phyloP scores from a whole-genome alignment of 2,329 filamentous ascomycete species.

The Clarireedia homoeocarpa region DNA sequence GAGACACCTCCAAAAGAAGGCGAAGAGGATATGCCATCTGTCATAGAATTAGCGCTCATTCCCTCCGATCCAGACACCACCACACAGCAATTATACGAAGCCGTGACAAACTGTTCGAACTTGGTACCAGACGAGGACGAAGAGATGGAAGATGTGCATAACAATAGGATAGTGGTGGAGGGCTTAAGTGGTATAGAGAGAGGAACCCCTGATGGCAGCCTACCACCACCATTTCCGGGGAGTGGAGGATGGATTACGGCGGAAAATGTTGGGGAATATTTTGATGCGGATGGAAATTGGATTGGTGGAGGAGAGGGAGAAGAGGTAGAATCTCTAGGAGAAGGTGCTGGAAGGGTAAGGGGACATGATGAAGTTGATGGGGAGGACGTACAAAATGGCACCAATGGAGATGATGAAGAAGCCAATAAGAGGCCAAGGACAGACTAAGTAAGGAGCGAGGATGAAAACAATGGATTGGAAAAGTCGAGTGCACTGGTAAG shows the following conservation, averaged over 20 bases:
- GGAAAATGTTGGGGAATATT: slow-evolving; percentile 80
- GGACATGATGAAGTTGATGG: slow-evolving; percentile 45
- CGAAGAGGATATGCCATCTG: slow-evolving; percentile 56
- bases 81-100: slow-evolving; percentile 44
- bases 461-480: not conserved
- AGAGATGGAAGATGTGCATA: slow-evolving; percentile 41
- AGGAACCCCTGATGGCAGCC: slow-evolving; percentile 39
- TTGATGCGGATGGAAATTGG: slow-evolving; percentile 76
- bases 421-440: slow-evolving; percentile 3
- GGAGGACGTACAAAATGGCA: slow-evolving; percentile 27
- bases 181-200: slow-evolving; percentile 46
- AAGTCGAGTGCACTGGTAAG: not conserved
- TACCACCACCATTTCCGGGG: slow-evolving; percentile 63
- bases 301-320: slow-evolving; percentile 37
- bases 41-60: slow-evolving; percentile 60
- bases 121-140: slow-evolving; percentile 60
- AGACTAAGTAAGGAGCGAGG: not conserved
- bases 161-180: slow-evolving; percentile 48
- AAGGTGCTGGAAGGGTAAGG: slow-evolving; percentile 54
- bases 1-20: slow-evolving; percentile 48
- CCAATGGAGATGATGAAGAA: slow-evolving; percentile 33
- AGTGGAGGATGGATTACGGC: slow-evolving; percentile 83
- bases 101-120: slow-evolving; percentile 68
- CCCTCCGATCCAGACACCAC: slow-evolving; percentile 31
- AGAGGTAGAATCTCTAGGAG: slow-evolving; percentile 44